Conservation (phyloP, 2,329 filamentous ascomycete species). For the Xenosphaeropsis pyriputrescens region DNA sequence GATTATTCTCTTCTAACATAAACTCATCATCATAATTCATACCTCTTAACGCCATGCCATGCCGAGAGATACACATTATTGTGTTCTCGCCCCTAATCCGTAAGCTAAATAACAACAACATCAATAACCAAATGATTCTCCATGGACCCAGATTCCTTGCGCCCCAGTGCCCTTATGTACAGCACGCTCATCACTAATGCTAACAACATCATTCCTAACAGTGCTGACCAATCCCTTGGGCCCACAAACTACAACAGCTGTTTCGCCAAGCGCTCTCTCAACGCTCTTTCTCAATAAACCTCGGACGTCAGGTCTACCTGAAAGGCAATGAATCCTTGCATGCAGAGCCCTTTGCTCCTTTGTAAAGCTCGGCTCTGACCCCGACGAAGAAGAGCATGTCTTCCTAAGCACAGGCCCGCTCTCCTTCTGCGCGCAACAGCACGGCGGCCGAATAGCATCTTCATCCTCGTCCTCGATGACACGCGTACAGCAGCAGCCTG, state of each 20-base stretch:
- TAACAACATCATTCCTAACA: conserved; percentile 36
- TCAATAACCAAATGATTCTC: conserved; percentile 36
- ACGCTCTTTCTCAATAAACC: conserved; percentile 37
- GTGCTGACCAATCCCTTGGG: conserved; percentile 37
- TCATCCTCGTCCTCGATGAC: conserved; percentile 28
- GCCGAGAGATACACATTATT: too few species aligned
- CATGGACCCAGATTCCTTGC: conserved; percentile 46
- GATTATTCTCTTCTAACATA: too few species aligned
- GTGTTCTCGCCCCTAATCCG: too few species aligned
- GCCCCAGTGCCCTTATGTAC: conserved; percentile 54
- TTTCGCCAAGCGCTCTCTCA: conserved; percentile 45
- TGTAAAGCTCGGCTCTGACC: conserved; percentile 1
- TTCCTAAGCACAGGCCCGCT: conserved; percentile 1
- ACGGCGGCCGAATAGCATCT: conserved; percentile 16
- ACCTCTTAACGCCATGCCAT: too few species aligned
- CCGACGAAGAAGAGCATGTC: conserved; percentile 8
- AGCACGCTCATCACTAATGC: conserved; percentile 46
- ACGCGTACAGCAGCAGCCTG: conserved; percentile 31
- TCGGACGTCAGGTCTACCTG: conserved; percentile 34
- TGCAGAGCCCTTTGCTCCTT: conserved; percentile 1
- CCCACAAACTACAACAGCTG: conserved; percentile 47
- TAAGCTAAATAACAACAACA: too few species aligned
- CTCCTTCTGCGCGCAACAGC: conserved; percentile 20
- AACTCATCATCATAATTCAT: too few species aligned
- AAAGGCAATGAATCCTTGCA: conserved; percentile 12